Conservation (phyloP, 306 rosid species). For the Cercis canadensis region DNA sequence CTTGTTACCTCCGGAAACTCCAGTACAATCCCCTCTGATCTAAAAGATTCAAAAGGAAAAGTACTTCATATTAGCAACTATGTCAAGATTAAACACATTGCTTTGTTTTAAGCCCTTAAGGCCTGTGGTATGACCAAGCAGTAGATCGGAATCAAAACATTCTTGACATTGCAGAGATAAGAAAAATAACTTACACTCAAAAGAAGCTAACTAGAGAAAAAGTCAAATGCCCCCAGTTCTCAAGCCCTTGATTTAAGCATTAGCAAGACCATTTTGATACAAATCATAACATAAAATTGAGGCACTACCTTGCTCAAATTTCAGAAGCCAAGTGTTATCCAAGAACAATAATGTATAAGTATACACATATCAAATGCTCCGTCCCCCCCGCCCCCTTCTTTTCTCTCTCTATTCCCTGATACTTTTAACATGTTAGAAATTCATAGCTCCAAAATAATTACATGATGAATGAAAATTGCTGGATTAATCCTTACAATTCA, state of each 20-base stretch:
- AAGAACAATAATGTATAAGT: background rate
- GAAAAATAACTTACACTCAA: background rate
- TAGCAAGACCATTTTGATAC: slow-evolving; percentile 13
- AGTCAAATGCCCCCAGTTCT: background rate
- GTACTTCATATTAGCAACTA: background rate
- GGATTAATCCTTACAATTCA: slow-evolving; percentile 60
- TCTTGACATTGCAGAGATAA: background rate
- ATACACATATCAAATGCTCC: background rate
- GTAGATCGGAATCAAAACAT: slow-evolving; percentile 15
- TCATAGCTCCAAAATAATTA: background rate
- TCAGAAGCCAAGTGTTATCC: slow-evolving; percentile 23
- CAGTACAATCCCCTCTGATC: slow-evolving; percentile 50
- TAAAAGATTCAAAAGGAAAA: slow-evolving; percentile 33
- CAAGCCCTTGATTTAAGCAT: slow-evolving; percentile 8
- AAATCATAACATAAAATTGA: background rate
- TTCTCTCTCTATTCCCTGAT: background rate
- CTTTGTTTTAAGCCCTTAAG: slow-evolving; percentile 3
- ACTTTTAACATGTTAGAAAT: slow-evolving; percentile 17
- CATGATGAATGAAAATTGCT: slow-evolving; percentile 6
- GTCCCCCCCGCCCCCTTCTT: too few relatives aligned
- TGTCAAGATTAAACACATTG: background rate
- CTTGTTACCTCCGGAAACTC: slow-evolving; percentile 96
- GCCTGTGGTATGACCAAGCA: background rate
- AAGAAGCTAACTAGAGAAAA: too few relatives aligned
- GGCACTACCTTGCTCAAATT: slow-evolving; percentile 4